Conservation (phyloP, 2,329 filamentous ascomycete genomes). For the Fusarium sp. region DNA sequence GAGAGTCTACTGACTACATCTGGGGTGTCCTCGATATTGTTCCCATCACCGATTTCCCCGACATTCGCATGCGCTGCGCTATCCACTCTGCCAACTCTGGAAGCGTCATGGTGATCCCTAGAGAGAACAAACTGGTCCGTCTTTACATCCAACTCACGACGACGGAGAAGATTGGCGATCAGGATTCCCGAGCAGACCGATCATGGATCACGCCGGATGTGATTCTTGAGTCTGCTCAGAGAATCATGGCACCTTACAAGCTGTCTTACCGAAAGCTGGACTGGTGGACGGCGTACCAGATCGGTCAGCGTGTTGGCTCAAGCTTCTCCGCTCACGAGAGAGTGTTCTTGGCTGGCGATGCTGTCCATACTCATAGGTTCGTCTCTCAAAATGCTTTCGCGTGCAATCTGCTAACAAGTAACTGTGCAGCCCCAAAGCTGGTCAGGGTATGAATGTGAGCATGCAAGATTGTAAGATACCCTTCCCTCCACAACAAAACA, state of each 20-base stretch:
- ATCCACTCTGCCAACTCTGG: constrained; percentile 39
- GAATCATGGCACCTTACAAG: constrained; percentile 66
- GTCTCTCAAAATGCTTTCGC: background rate
- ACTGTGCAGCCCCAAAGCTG: constrained; percentile 65
- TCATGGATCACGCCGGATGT: constrained; percentile 56
- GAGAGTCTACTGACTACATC: constrained; percentile 46
- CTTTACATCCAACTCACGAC: constrained; percentile 39
- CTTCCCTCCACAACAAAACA: background rate
- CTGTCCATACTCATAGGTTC: constrained; percentile 63
- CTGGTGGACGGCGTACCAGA: constrained; percentile 62
- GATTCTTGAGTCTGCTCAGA: constrained; percentile 58
- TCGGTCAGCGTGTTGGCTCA: constrained; percentile 66
- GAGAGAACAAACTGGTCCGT: constrained; percentile 42
- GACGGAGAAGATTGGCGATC: constrained; percentile 15
- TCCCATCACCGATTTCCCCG: constrained; percentile 45
- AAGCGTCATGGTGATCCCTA: constrained; percentile 45
- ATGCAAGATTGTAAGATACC: constrained; percentile 67
- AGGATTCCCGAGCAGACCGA: background rate
- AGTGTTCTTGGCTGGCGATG: constrained; percentile 75
- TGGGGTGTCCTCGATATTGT: constrained; percentile 47
- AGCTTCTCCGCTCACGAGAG: constrained; percentile 62
- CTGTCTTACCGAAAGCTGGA: constrained; percentile 52
- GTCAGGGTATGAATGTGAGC: constrained; percentile 79
- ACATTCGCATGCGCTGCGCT: constrained; percentile 47
- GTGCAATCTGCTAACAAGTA: background rate